A percentile compares a stretch with the other conserved stretches of the same genome.
These are phyloP conservation scores for Cucumis hystrix DNA, from an alignment of 306 rosid species.

Conservation along the genomic window DNA sequence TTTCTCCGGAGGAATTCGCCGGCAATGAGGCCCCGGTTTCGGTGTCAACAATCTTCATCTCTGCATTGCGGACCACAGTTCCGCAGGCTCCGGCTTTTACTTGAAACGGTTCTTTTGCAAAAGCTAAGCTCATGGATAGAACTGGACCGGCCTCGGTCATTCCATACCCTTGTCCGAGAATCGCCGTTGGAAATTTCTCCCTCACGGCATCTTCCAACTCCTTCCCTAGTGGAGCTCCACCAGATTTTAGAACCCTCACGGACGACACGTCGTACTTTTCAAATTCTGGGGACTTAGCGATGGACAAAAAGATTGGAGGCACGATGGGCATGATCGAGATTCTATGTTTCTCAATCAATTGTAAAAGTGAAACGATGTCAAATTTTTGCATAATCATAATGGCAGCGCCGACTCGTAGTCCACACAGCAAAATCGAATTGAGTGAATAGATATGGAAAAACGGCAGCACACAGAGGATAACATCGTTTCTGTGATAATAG, in stretches of 20 bases:
- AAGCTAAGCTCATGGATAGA: conserved; percentile 47
- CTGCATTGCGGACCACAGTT: conserved; percentile 58
- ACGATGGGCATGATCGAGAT: conserved; percentile 41
- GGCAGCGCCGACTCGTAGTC: conserved; percentile 48
- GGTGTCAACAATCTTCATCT: conserved; percentile 62
- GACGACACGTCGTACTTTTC: conserved; percentile 44
- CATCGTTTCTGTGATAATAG: conserved; percentile 33
- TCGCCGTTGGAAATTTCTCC: conserved; percentile 50
- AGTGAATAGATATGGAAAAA: conserved; percentile 65
- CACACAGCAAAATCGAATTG: conserved; percentile 64
- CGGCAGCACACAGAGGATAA: conserved; percentile 53
- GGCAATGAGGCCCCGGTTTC: conserved; percentile 57
- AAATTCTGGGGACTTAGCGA: conserved; percentile 36
- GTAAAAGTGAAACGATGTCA: conserved; percentile 32
- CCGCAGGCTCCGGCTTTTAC: conserved; percentile 62
- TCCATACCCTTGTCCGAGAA: conserved; percentile 81
- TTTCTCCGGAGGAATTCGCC: conserved; percentile 54
- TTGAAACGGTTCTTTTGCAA: conserved; percentile 26
- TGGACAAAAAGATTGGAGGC: conserved; percentile 54
- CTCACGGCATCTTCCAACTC: conserved; percentile 46
- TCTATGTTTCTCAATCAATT: conserved; percentile 25
- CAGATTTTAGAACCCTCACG: conserved; percentile 40
- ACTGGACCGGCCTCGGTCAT: conserved; percentile 97
- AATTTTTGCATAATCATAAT: conserved; percentile 57
- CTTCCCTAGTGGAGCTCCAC: conserved; percentile 76